Percentiles rank a stretch among this genome's conserved stretches.
phyloP scores from a whole-genome alignment of 1,139 yeast species.

The Nadsonia commutata region DNA sequence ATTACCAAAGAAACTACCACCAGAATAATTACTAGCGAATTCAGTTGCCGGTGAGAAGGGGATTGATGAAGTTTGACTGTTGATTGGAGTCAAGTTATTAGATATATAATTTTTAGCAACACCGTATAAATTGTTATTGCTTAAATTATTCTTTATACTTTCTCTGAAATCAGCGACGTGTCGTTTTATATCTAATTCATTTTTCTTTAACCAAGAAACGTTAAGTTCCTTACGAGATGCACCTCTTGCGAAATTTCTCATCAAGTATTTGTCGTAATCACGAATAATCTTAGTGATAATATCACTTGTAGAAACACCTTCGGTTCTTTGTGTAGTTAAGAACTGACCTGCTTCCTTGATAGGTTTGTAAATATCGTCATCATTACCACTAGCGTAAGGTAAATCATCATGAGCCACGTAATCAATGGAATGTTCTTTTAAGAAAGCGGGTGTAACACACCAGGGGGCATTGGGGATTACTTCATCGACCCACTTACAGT shows the following conservation, averaged over 20 bases:
- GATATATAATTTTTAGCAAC: constrained; percentile 17
- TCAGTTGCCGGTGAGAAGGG: constrained; percentile 43
- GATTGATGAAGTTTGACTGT: background rate
- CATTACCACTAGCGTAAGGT: constrained; percentile 78
- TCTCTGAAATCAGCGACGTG: constrained; percentile 80
- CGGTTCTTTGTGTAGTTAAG: constrained; percentile 88
- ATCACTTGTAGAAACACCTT: constrained; percentile 90
- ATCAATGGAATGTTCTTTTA: constrained; percentile 68
- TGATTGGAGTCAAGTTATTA: background rate
- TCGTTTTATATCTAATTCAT: constrained; percentile 84
- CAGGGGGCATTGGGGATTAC: constrained; percentile 92
- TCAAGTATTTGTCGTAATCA: constrained; percentile 89
- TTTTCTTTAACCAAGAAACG: constrained; percentile 93
- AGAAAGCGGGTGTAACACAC: constrained; percentile 77
- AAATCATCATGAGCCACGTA: constrained; percentile 96
- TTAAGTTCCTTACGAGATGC: constrained; percentile 92
- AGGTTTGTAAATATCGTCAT: constrained; percentile 85
- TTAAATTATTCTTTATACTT: constrained; percentile 64
- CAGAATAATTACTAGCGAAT: constrained; percentile 49
- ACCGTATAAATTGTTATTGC: constrained; percentile 68
- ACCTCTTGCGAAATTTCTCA: constrained; percentile 95
- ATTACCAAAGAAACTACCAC: constrained; percentile 36
- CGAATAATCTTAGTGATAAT: constrained; percentile 87
- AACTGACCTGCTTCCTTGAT: constrained; percentile 84
- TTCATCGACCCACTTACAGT: constrained; percentile 96